These are phyloP conservation scores for Podosphaera leucotricha DNA, from an alignment of 2,329 filamentous ascomycete genomes.

Conservation along the genomic window DNA sequence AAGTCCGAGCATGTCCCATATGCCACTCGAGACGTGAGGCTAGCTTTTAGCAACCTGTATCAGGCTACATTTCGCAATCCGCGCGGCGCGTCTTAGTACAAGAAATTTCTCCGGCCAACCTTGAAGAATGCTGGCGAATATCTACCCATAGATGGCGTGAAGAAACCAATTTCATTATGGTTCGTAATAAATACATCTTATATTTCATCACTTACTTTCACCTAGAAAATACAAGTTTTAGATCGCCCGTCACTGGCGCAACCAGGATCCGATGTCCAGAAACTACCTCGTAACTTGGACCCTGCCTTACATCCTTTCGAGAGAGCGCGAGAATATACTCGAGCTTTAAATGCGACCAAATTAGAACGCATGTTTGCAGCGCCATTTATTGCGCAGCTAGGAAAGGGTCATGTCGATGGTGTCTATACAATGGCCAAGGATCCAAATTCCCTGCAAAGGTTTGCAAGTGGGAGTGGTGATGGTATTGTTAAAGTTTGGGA, in stretches of 20 bases:
- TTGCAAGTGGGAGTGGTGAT: conserved; percentile 73
- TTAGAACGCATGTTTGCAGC: conserved; percentile 78
- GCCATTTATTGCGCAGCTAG: conserved; percentile 69
- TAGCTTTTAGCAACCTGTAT: too few relatives aligned
- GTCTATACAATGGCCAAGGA: conserved; percentile 65
- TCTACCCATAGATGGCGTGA: conserved; percentile 4
- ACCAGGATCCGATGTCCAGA: conserved; percentile 40
- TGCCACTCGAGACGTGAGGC: too few relatives aligned
- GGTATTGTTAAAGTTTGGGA: conserved; percentile 91
- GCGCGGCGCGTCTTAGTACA: too few relatives aligned
- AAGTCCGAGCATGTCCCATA: too few relatives aligned
- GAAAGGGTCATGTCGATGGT: conserved; percentile 78
- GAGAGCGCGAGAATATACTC: conserved; percentile 63
- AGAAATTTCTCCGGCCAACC: too few relatives aligned
- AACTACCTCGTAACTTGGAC: conserved; percentile 50
- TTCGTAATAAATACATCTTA: conserved; percentile 3
- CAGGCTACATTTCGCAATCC: too few relatives aligned
- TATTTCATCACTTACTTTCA: neutral
- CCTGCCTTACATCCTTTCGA: conserved; percentile 55
- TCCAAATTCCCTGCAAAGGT: conserved; percentile 44
- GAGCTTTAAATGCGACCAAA: conserved; percentile 66
- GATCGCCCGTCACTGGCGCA: conserved; percentile 41
- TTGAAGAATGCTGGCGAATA: too few relatives aligned
- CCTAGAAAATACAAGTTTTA: conserved; percentile 39
- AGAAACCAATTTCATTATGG: conserved; percentile 11